These are phyloP conservation scores for Colletotrichum sp. DNA, from an alignment of 2,329 filamentous ascomycete species.

Conservation along the genomic window DNA sequence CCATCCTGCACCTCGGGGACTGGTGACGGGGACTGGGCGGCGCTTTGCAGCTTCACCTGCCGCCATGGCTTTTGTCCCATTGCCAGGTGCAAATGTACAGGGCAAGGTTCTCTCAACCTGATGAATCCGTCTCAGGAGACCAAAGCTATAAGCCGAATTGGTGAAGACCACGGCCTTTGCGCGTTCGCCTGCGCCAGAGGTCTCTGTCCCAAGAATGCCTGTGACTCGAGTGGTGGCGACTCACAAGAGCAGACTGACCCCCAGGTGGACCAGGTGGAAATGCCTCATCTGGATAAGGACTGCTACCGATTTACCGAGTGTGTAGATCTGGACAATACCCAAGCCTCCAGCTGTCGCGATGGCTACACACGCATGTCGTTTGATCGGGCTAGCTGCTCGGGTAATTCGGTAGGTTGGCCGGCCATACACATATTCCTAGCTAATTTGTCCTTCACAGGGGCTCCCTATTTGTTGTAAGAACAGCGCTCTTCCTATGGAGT, in stretches of 20 bases:
- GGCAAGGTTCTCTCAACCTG: background rate
- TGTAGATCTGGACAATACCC: background rate
- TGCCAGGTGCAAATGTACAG: conserved; percentile 28
- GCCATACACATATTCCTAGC: background rate
- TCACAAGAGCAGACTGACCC: background rate
- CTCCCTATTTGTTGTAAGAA: background rate
- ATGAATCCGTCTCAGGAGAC: background rate
- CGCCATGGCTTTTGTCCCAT: conserved; percentile 49
- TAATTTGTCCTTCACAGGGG: background rate
- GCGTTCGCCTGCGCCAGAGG: background rate
- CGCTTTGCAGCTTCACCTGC: conserved; percentile 48
- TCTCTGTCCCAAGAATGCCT: conserved; percentile 24
- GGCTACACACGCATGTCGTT: background rate
- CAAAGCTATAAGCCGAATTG: background rate
- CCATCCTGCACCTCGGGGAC: conserved; percentile 25
- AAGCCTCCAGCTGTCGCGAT: background rate
- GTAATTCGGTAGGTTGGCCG: background rate
- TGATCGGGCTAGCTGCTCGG: background rate
- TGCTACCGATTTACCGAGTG: background rate
- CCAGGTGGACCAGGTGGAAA: background rate
- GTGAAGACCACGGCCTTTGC: background rate
- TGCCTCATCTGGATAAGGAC: background rate
- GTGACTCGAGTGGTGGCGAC: background rate
- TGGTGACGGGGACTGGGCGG: background rate
- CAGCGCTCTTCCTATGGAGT: background rate